Evolutionary conservation across 163 green algal genomes (phyloP).

Genomic region (Scenedesmus sp.): DNA sequence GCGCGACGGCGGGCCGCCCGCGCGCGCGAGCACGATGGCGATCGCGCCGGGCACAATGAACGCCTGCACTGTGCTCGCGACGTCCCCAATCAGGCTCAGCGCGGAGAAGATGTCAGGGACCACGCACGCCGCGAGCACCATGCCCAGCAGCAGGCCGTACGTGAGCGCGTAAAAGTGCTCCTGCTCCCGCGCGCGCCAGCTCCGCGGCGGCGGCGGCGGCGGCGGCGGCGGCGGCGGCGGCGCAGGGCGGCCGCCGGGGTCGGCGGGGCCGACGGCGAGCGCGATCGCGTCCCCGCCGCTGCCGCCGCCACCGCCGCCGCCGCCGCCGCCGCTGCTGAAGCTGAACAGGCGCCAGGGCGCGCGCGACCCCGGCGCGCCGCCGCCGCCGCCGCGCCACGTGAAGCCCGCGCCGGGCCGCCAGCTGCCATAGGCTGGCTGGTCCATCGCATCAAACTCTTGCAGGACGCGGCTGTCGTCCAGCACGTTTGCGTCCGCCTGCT

Average conservation of each 20-base stretch:
- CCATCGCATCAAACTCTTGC: background rate
- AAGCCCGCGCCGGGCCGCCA: background rate
- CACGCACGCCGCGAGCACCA: background rate
- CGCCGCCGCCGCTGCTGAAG: background rate
- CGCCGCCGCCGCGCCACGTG: background rate
- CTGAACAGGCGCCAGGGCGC: too few relatives aligned
- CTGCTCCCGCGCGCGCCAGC: constrained; percentile 17
- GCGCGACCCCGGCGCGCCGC: background rate
- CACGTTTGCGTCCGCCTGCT: background rate
- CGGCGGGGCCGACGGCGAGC: too few relatives aligned
- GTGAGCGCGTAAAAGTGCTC: constrained; percentile 36
- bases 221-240: too few relatives aligned
- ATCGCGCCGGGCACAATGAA: constrained; percentile 35
- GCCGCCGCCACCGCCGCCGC: background rate
- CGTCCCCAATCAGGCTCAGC: constrained; percentile 17
- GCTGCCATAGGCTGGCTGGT: constrained; percentile 1
- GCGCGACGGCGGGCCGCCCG: too few relatives aligned
- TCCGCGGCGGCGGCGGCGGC: background rate
- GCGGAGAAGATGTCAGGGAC: constrained; percentile 30
- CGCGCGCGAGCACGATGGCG: constrained; percentile 10
- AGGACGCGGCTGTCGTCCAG: constrained; percentile 6
- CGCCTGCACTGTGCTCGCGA: background rate
- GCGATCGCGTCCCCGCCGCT: too few relatives aligned
- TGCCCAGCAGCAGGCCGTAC: constrained; percentile 4
- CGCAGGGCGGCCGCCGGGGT: too few relatives aligned